Percentiles rank a stretch among this genome's conserved stretches.
phyloP scores from a whole-genome alignment of 148 eudicot species.

The Chenopodium album region DNA sequence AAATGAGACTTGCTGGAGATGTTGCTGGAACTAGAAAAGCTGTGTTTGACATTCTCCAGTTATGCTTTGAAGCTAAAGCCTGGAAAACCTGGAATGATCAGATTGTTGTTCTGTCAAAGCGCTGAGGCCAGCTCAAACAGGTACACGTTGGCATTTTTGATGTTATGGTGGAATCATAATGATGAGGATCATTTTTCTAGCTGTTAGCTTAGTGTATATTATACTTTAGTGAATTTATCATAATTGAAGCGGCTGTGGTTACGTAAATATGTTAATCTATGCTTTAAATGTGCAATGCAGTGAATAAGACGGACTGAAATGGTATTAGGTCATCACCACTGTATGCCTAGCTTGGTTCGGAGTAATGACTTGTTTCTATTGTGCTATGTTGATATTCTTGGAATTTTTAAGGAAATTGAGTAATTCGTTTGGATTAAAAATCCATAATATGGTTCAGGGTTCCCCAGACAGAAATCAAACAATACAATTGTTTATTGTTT shows the following conservation, averaged over 20 bases:
- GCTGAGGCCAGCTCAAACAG: slow-evolving; percentile 94
- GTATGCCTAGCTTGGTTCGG: no score
- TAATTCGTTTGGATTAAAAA: background rate
- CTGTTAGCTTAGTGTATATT: background rate
- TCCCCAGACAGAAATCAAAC: background rate
- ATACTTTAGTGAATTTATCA: no score
- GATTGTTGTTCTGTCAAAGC: slow-evolving; percentile 79
- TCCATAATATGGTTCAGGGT: background rate
- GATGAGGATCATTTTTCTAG: background rate
- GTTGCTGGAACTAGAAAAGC: slow-evolving; percentile 72
- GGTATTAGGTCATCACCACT: no score
- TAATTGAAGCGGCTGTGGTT: no score
- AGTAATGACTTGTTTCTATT: no score
- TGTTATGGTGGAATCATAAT: background rate
- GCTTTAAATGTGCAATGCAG: no score
- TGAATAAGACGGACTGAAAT: no score
- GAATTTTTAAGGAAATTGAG: background rate
- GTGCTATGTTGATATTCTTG: no score
- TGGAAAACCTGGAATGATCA: slow-evolving; percentile 92
- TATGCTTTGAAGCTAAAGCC: slow-evolving; percentile 72
- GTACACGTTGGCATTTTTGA: slow-evolving; percentile 22
- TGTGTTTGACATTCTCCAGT: slow-evolving; percentile 61
- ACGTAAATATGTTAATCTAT: no score
- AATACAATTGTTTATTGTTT: background rate
- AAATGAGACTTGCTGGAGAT: slow-evolving; percentile 80